Conservation (phyloP, 2,329 filamentous ascomycete species). For the Didymellaceae sp. region DNA sequence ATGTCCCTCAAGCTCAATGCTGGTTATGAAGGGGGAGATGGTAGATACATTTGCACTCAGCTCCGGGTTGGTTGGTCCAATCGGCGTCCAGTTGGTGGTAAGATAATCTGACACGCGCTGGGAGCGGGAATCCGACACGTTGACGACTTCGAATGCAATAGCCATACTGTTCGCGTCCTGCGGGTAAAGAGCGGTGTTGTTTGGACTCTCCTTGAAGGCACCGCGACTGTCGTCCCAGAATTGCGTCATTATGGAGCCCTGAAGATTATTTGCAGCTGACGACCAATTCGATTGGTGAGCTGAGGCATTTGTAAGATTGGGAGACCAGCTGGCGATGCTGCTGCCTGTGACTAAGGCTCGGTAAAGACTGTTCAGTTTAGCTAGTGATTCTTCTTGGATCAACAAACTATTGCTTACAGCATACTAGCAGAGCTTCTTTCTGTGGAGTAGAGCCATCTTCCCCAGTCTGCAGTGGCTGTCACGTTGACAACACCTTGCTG, state of each 20-base stretch:
- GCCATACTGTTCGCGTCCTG: constrained; percentile 64
- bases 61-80: constrained; percentile 64
- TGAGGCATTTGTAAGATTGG: not conserved
- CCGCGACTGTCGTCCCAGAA: constrained; percentile 35
- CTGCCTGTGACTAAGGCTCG: not conserved
- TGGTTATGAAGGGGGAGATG: constrained; percentile 64
- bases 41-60: constrained; percentile 56
- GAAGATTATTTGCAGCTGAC: not conserved
- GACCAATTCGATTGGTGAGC: not conserved
- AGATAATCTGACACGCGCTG: constrained; percentile 55
- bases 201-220: constrained; percentile 50
- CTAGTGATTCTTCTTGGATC: not conserved
- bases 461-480: constrained; percentile 59
- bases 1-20: constrained; percentile 66
- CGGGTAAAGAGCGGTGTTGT: constrained; percentile 50
- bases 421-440: constrained; percentile 19
- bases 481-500: constrained; percentile 57
- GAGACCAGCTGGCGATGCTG: not conserved
- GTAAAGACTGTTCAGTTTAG: not conserved
- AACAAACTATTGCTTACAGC: not conserved
- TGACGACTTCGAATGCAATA: constrained; percentile 55
- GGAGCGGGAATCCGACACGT: constrained; percentile 44
- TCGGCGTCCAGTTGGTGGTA: constrained; percentile 61
- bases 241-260: constrained; percentile 33
- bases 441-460: constrained; percentile 45